Base-by-base conservation (phyloP, 257 asterid genomes). In the Sherardia arvensis region DNA sequence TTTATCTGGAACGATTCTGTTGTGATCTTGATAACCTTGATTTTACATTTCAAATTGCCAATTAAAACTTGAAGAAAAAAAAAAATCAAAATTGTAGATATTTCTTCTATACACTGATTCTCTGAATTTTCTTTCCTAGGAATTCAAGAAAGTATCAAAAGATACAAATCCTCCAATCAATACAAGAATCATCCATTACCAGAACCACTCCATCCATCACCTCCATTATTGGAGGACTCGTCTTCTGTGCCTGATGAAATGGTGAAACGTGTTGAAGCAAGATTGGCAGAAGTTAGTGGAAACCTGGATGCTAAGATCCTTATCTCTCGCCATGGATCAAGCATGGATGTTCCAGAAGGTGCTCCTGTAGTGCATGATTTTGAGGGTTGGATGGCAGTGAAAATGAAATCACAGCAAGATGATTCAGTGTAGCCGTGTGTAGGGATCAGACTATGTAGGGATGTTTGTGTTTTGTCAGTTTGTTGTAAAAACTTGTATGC, bases 141-240 rank as follows among this genome's bases (percentile, higher is more conserved):
- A 27, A 12, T 71, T 58, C 53, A 45, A 17, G 59, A 26, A 38
- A n/a, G 59, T 27, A 62, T 80, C 28, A 85, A 83, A 73, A 73
- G 81, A 59, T 73, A 62, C 67, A 84, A 61, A 66, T 7, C 28
- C 12, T 38, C 77, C 11, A 48, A 68, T 14, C 79, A 62, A 57
- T 33, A 61, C 67, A 62, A 62, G 73, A 59, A 61, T 69, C 61
- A 65, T 53, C 51, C 36, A 59, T 67, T 54, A 60, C 78, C 66
- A 47, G 78, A 54, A 64, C 47, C 57, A 34, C 49, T 61, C 15
- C 30, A 65, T n/a, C 17, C 26, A 12, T 8, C 53, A 7, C 58
- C 69, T 68, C 59, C 73, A 49, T 48, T 67, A 5, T 36, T 68
- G 29, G 18, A 54, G 27, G 62, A 38, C 29, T 15, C 72, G 59